phyloP scores from a whole-genome alignment of 2,329 filamentous ascomycete species.

The Aspergillus japonicus region DNA sequence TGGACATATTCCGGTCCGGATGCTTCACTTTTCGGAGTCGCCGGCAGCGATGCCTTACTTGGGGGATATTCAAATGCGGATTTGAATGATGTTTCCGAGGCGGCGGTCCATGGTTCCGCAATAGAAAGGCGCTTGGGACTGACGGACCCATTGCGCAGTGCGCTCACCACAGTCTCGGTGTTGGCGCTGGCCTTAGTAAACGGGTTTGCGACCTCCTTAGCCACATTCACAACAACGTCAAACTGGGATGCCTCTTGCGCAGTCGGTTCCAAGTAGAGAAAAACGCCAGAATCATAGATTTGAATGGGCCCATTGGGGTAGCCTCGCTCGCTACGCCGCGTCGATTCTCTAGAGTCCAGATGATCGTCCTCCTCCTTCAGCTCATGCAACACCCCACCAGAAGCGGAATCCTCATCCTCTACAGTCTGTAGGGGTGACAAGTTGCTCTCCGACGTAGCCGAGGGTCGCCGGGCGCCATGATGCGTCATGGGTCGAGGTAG shows the following conservation, averaged over 20 bases:
- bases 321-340: conserved; percentile 61
- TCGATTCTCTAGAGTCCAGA: conserved; percentile 53
- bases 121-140: conserved; percentile 34
- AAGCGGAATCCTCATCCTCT: conserved; percentile 27
- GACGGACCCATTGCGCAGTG: conserved; percentile 49
- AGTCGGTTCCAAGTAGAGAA: conserved; percentile 63
- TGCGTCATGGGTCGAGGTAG: conserved; percentile 43
- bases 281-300: conserved; percentile 62
- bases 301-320: conserved; percentile 65
- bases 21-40: conserved; percentile 32
- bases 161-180: conserved; percentile 43
- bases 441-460: conserved; percentile 31
- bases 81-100: conserved; percentile 49
- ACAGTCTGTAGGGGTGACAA: conserved; percentile 27
- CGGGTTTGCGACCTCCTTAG: conserved; percentile 64
- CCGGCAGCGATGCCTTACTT: conserved; percentile 28
- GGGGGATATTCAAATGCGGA: conserved; percentile 48
- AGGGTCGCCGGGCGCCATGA: conserved; percentile 29
- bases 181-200: conserved; percentile 42
- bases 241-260: conserved; percentile 59
- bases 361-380: conserved; percentile 53
- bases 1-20: conserved; percentile 63
- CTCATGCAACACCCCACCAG: conserved; percentile 42
- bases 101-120: conserved; percentile 45
- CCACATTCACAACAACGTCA: conserved; percentile 65